Evolutionary conservation across 352 stramenopile genomes (phyloP).

Genomic region (Globisporangium apiculatum): DNA sequence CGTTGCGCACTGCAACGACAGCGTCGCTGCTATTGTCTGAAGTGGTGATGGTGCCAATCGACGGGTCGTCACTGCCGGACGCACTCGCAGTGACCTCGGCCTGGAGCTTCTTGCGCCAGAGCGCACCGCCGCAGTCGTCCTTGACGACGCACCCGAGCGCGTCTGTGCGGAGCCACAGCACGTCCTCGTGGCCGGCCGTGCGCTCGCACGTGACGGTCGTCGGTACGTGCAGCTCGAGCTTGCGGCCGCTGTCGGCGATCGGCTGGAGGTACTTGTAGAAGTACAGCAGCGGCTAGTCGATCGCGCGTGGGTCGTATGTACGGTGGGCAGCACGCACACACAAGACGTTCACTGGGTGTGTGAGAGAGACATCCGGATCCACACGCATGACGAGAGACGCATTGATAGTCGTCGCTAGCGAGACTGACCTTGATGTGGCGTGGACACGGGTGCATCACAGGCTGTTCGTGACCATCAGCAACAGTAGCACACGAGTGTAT

Average conservation of each 20-base stretch:
- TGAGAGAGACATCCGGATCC: neutral
- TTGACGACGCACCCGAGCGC: slow-evolving; percentile 29
- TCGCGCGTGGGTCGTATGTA: neutral
- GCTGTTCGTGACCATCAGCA: neutral
- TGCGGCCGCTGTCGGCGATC: slow-evolving; percentile 19
- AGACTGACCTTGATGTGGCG: slow-evolving; percentile 23
- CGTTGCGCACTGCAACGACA: slow-evolving; percentile 55
- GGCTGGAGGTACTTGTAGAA: slow-evolving; percentile 85
- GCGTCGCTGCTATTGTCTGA: slow-evolving; percentile 12
- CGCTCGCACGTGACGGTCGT: slow-evolving; percentile 61
- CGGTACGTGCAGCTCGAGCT: slow-evolving; percentile 48
- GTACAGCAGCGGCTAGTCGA: slow-evolving; percentile 43
- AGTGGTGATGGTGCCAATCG: too few species aligned
- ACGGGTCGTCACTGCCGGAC: slow-evolving; percentile 7
- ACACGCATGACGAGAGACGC: neutral
- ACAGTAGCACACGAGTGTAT: neutral
- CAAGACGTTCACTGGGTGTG: neutral
- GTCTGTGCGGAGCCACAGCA: slow-evolving; percentile 59
- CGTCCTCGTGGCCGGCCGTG: slow-evolving; percentile 33
- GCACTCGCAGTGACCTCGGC: slow-evolving; percentile 23
- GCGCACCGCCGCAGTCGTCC: slow-evolving; percentile 33
- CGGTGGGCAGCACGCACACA: neutral
- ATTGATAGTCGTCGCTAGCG: too few species aligned
- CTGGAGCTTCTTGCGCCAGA: slow-evolving; percentile 57
- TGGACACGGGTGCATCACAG: slow-evolving; percentile 18